A percentile compares a stretch with the other conserved stretches of the same genome.
These are phyloP conservation scores for Solidago caesia DNA, from an alignment of 129 eudicot genomes.

Conservation along the genomic window DNA sequence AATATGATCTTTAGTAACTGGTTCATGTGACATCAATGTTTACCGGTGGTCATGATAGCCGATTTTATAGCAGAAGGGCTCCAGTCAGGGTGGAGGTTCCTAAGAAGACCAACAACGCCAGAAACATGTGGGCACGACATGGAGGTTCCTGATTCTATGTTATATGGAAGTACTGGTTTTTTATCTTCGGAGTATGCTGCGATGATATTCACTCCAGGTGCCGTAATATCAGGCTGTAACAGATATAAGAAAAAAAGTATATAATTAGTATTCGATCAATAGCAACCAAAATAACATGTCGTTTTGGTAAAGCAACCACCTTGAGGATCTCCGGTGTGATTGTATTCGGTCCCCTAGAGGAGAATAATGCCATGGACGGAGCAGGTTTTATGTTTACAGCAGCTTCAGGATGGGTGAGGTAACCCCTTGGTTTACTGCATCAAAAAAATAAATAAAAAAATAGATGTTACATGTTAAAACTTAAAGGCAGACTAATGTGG, in stretches of 20 bases:
- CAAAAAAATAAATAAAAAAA: neutral
- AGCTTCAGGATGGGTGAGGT: constrained; percentile 37
- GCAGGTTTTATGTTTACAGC: constrained; percentile 48
- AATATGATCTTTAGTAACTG: too few relatives aligned
- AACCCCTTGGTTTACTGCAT: constrained; percentile 55
- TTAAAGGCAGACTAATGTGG: too few relatives aligned
- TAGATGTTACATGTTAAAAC: too few relatives aligned
- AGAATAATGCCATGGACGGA: constrained; percentile 74
- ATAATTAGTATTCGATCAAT: neutral
- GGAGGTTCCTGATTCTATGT: constrained; percentile 65
- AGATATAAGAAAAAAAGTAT: neutral
- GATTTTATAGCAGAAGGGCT: constrained; percentile 82
- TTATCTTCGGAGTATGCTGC: constrained; percentile 61
- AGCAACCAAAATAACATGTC: neutral
- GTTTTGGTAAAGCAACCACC: constrained; percentile 36
- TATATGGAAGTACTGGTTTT: constrained; percentile 38
- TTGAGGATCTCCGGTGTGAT: constrained; percentile 75
- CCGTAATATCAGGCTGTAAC: constrained; percentile 82
- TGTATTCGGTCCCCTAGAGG: constrained; percentile 73
- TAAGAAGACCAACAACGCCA: constrained; percentile 76
- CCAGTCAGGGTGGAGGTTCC: constrained; percentile 68
- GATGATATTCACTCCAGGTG: constrained; percentile 79
- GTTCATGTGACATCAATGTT: too few relatives aligned
- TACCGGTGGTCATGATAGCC: constrained; percentile 92
- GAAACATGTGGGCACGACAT: constrained; percentile 94